Percentiles rank a stretch among this genome's conserved stretches.
Evolutionary conservation across 2,329 filamentous ascomycete genomes (phyloP).

Genomic region (Xenoacremonium recifei): DNA sequence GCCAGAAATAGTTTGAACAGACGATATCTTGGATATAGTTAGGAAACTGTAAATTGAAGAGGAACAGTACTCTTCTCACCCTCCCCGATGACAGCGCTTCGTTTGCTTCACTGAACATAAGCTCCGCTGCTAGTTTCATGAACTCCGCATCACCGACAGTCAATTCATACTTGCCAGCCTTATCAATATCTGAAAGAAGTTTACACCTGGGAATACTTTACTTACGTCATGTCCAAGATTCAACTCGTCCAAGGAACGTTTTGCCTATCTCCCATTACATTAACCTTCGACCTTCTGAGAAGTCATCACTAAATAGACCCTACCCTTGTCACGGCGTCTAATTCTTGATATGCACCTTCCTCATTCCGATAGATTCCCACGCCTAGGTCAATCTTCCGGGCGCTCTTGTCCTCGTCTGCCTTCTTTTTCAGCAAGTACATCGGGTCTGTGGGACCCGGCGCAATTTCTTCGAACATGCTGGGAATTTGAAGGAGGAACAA

Average conservation of each 20-base stretch:
- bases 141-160: constrained; percentile 33
- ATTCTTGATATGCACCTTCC: constrained; percentile 29
- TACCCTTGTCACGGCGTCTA: constrained; percentile 23
- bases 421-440: constrained; percentile 32
- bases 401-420: constrained; percentile 27
- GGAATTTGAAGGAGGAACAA: constrained; percentile 1
- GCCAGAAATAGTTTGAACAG: constrained; percentile 37
- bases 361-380: constrained; percentile 37
- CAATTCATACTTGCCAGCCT: constrained; percentile 35
- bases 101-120: constrained; percentile 29
- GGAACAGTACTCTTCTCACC: constrained; percentile 1
- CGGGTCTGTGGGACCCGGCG: constrained; percentile 27
- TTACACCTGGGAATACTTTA: too few species aligned
- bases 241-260: too few species aligned
- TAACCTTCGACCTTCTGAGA: too few species aligned
- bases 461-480: constrained; percentile 25
- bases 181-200: too few species aligned
- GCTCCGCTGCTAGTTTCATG: constrained; percentile 24
- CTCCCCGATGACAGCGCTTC: constrained; percentile 2
- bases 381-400: constrained; percentile 34
- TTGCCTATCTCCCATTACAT: too few species aligned
- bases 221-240: constrained; percentile 27
- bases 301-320: not conserved
- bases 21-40: constrained; percentile 9
- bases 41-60: not conserved